Percentiles rank a stretch among this genome's conserved stretches.
These are phyloP conservation scores for Mesotaenium endlicherianum DNA, from an alignment of 139 green algal genomes.

Conservation along the genomic window DNA sequence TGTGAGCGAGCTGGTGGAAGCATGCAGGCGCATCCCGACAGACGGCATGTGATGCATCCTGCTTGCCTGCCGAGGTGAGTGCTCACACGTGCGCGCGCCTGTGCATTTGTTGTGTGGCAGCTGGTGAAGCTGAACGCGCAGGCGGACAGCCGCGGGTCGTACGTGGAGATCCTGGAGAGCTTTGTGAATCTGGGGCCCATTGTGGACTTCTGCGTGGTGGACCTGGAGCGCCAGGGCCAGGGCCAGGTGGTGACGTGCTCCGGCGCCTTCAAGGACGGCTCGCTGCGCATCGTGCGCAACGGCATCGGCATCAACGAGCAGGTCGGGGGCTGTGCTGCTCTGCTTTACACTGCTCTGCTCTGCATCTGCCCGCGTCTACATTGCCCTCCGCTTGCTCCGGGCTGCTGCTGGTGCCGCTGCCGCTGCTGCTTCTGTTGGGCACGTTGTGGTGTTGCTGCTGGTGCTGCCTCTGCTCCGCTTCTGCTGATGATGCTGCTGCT, in stretches of 20 bases:
- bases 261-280: conserved; percentile 71
- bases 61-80: too few relatives aligned
- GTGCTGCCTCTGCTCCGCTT: too few relatives aligned
- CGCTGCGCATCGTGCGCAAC: conserved; percentile 89
- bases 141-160: conserved; percentile 15
- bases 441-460: too few relatives aligned
- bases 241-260: conserved; percentile 91
- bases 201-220: conserved; percentile 90
- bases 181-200: conserved; percentile 92
- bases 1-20: too few relatives aligned
- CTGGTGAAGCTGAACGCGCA: conserved; percentile 70
- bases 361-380: not conserved
- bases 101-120: too few relatives aligned
- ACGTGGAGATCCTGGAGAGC: conserved; percentile 68
- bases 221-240: conserved; percentile 92
- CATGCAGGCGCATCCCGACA: too few relatives aligned
- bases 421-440: too few relatives aligned
- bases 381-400: not conserved
- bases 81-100: too few relatives aligned
- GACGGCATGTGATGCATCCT: too few relatives aligned
- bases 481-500: too few relatives aligned
- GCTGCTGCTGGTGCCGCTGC: too few relatives aligned
- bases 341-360: too few relatives aligned
- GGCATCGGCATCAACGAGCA: conserved; percentile 96
- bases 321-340: conserved; percentile 49